These are phyloP conservation scores for Suhomyces kunorum DNA, from an alignment of 1,139 yeast species.

Conservation along the genomic window DNA sequence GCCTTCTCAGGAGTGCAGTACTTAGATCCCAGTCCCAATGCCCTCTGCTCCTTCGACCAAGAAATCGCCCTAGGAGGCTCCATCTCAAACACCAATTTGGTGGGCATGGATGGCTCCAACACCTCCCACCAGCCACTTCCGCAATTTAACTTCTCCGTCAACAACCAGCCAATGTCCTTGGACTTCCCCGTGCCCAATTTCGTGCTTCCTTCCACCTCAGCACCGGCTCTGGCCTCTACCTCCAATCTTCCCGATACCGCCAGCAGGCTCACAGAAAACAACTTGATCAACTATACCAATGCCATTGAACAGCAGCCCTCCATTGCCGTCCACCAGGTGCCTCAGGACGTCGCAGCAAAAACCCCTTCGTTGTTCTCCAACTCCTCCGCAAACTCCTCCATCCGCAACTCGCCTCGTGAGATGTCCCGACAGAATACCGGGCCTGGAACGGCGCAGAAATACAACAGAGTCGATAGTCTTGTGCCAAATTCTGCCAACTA, in stretches of 20 bases:
- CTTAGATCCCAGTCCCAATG: constrained; percentile 15
- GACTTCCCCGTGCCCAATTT: constrained; percentile 8
- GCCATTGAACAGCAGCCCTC: constrained; percentile 21
- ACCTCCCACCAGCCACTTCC: constrained; percentile 9
- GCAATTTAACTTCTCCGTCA: constrained; percentile 18
- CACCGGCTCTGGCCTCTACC: constrained; percentile 23
- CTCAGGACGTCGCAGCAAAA: constrained; percentile 36
- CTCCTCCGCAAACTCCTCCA: constrained; percentile 38
- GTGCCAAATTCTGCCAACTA: constrained; percentile 22
- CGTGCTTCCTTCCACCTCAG: constrained; percentile 1
- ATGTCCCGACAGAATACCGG: constrained; percentile 17
- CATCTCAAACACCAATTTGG: constrained; percentile 40
- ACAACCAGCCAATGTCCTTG: constrained; percentile 16
- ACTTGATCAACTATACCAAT: constrained; percentile 23
- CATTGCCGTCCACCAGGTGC: constrained; percentile 37
- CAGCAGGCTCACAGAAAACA: constrained; percentile 30
- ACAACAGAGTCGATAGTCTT: constrained; percentile 14
- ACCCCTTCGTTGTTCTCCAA: constrained; percentile 50
- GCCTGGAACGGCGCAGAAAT: constrained; percentile 4
- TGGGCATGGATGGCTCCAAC: constrained; percentile 9
- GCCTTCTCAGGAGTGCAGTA: constrained; percentile 8
- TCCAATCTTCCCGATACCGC: constrained; percentile 20
- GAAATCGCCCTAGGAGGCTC: constrained; percentile 47
- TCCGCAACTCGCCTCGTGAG: constrained; percentile 23
- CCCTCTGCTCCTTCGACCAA: constrained; percentile 27